Percentiles rank a stretch among this genome's conserved stretches.
phyloP scores from a whole-genome alignment of 1,284 basidiomycete genomes.

The Irpex sp. region DNA sequence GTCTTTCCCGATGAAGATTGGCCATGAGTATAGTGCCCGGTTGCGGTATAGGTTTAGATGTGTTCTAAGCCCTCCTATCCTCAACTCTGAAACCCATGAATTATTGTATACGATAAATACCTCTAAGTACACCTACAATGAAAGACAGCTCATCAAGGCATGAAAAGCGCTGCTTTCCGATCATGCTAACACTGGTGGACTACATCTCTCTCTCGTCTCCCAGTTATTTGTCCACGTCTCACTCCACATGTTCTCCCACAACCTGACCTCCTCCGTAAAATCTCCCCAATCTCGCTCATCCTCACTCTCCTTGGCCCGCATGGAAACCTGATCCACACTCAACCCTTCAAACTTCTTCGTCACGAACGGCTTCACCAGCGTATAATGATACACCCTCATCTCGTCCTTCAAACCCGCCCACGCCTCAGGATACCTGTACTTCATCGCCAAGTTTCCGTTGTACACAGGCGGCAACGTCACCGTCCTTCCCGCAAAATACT shows the following conservation, averaged over 20 bases:
- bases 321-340: not conserved
- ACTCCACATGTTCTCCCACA: not conserved
- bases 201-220: not conserved
- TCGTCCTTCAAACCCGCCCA: conserved; percentile 33
- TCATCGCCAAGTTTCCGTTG: conserved; percentile 45
- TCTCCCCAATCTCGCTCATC: not conserved
- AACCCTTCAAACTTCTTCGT: not conserved
- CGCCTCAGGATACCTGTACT: conserved; percentile 25
- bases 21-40: no score
- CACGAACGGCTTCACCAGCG: conserved; percentile 19
- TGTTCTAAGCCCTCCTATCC: no score
- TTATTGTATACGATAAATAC: no score
- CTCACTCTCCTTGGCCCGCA: not conserved
- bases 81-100: no score
- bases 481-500: conserved; percentile 36
- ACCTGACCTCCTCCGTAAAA: not conserved
- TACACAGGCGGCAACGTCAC: conserved; percentile 41
- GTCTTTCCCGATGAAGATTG: no score
- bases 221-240: not conserved
- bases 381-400: conserved; percentile 40
- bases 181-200: no score
- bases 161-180: no score
- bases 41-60: no score
- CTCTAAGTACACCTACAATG: no score
- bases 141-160: no score